phyloP scores from a whole-genome alignment of 257 asterid genomes.

The Dorcoceras hygrometricum region DNA sequence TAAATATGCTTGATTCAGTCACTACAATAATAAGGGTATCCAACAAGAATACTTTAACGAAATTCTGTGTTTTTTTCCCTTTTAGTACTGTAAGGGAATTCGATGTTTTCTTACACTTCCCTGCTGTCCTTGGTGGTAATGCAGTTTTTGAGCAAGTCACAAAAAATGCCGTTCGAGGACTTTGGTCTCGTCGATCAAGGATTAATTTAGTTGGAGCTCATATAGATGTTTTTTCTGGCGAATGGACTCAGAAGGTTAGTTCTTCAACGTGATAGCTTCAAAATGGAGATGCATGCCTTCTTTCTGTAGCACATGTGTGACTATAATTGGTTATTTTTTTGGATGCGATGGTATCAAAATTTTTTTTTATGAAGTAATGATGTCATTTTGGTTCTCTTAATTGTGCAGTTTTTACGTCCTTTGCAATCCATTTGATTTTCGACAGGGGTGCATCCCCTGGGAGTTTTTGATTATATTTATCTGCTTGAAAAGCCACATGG shows the following conservation, averaged over 20 bases:
- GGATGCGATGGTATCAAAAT: too few relatives aligned
- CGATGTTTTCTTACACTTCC: not conserved
- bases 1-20: not conserved
- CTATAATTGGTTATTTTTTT: constrained; percentile 18
- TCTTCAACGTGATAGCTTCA: constrained; percentile 28
- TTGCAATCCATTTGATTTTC: not conserved
- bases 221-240: constrained; percentile 97
- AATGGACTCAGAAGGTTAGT: constrained; percentile 98
- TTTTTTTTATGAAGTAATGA: too few relatives aligned
- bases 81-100: not conserved
- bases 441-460: not conserved
- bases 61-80: not conserved
- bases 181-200: constrained; percentile 98
- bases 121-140: constrained; percentile 28
- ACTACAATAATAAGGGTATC: not conserved
- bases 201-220: constrained; percentile 98
- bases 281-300: constrained; percentile 6
- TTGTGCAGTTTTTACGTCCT: constrained; percentile 3
- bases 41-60: not conserved
- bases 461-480: not conserved
- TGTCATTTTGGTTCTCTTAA: not conserved
- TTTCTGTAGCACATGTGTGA: constrained; percentile 5
- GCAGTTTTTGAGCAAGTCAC: constrained; percentile 94
- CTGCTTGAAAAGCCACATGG: not conserved
- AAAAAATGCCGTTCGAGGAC: constrained; percentile 91